A percentile compares a stretch with the other conserved stretches of the same genome.
Conservation (phyloP, 2,329 filamentous ascomycete genomes). For the Tolypocladium guangdongense region DNA sequence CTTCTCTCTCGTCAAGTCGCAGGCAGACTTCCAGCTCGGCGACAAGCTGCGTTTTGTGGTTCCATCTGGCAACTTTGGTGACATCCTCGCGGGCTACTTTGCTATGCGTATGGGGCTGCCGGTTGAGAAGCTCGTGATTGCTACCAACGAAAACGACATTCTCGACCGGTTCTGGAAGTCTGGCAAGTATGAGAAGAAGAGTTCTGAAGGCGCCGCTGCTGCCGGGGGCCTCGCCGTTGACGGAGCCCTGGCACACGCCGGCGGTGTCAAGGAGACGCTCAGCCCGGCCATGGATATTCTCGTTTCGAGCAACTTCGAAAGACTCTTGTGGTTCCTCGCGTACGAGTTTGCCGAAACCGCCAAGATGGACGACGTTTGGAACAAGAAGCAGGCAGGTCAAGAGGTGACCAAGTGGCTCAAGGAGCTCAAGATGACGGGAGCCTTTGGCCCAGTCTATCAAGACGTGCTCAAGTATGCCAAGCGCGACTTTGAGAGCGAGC, state of each 20-base stretch:
- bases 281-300: slow-evolving; percentile 97
- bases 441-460: slow-evolving; percentile 66
- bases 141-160: slow-evolving; percentile 97
- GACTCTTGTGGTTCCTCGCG: slow-evolving; percentile 85
- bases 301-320: slow-evolving; percentile 93
- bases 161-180: slow-evolving; percentile 90
- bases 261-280: slow-evolving; percentile 80
- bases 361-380: slow-evolving; percentile 54
- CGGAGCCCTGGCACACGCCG: slow-evolving; percentile 51
- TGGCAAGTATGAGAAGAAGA: slow-evolving; percentile 79
- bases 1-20: slow-evolving; percentile 61
- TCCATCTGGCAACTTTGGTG: slow-evolving; percentile 93
- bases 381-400: slow-evolving; percentile 59
- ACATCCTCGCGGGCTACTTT: slow-evolving; percentile 90
- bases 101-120: slow-evolving; percentile 84
- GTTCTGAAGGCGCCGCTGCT: slow-evolving; percentile 41
- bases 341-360: slow-evolving; percentile 54
- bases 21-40: slow-evolving; percentile 48
- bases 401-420: slow-evolving; percentile 70
- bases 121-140: slow-evolving; percentile 76
- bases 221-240: slow-evolving; percentile 54
- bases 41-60: slow-evolving; percentile 76
- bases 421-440: slow-evolving; percentile 68
- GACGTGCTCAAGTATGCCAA: slow-evolving; percentile 63
- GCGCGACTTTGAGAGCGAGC: slow-evolving; percentile 71